These are phyloP conservation scores for Gymnopilus dilepis DNA, from an alignment of 768 basidiomycete species.

Conservation along the genomic window DNA sequence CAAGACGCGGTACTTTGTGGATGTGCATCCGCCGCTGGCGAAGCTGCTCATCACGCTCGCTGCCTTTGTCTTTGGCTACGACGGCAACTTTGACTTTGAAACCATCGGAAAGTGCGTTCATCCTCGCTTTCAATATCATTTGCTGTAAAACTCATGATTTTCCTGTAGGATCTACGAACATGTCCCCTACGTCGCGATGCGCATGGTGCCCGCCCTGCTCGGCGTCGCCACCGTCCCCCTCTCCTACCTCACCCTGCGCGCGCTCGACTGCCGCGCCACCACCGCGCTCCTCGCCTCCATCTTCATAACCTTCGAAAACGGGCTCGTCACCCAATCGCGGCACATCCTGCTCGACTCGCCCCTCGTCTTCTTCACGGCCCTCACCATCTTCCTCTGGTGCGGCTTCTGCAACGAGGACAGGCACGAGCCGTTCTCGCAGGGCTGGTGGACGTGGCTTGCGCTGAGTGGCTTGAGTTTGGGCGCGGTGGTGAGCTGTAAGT, in stretches of 20 bases:
- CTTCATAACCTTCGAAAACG: conserved; percentile 97
- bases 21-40: conserved; percentile 97
- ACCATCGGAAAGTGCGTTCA: conserved; percentile 92
- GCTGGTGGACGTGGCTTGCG: conserved; percentile 93
- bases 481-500: conserved; percentile 93
- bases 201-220: conserved; percentile 88
- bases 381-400: conserved; percentile 85
- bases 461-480: conserved; percentile 90
- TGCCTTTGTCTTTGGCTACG: conserved; percentile 84
- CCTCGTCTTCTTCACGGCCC: conserved; percentile 97
- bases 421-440: conserved; percentile 77
- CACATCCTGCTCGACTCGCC: conserved; percentile 98
- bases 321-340: conserved; percentile 92
- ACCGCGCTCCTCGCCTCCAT: conserved; percentile 90
- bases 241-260: conserved; percentile 92
- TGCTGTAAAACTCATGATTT: conserved; percentile 9
- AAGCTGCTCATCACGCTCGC: conserved; percentile 95
- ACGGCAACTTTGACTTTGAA: conserved; percentile 96
- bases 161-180: conserved; percentile 71
- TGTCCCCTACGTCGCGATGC: conserved; percentile 97
- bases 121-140: neutral
- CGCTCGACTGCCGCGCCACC: conserved; percentile 89
- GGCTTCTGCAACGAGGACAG: conserved; percentile 93
- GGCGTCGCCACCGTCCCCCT: conserved; percentile 91
- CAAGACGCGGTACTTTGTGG: conserved; percentile 89